Evolutionary conservation across 331 rosid genomes (phyloP).

Genomic region (Quercus tomentella): DNA sequence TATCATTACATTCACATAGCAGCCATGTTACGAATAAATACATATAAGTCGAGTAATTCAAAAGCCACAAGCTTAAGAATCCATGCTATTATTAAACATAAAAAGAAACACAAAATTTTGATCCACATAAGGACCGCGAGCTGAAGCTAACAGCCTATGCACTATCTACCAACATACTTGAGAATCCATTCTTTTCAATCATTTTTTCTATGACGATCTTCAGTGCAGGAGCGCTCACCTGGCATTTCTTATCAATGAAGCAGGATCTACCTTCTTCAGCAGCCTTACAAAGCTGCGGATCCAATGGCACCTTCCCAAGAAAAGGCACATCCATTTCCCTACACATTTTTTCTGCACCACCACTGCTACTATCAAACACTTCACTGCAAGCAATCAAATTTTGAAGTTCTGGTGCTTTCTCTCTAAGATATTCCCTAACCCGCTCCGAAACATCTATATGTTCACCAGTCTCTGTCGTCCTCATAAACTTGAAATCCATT

Average conservation of each 20-base stretch:
- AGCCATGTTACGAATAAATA: neutral
- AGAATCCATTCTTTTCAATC: slow-evolving; percentile 46
- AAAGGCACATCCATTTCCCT: slow-evolving; percentile 76
- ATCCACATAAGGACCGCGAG: slow-evolving; percentile 4
- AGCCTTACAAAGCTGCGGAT: slow-evolving; percentile 88
- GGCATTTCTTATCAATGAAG: slow-evolving; percentile 54
- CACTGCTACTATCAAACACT: slow-evolving; percentile 80
- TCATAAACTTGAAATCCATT: slow-evolving; percentile 57
- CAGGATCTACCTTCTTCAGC: slow-evolving; percentile 93
- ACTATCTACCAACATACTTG: slow-evolving; percentile 25
- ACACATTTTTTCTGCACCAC: slow-evolving; percentile 85
- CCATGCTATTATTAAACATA: neutral
- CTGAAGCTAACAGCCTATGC: slow-evolving; percentile 29
- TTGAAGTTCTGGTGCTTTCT: slow-evolving; percentile 62
- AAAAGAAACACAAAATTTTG: neutral
- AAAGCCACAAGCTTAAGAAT: neutral
- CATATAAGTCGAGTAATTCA: neutral
- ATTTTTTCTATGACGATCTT: slow-evolving; percentile 62
- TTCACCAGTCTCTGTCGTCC: slow-evolving; percentile 53
- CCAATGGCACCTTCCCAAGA: slow-evolving; percentile 89
- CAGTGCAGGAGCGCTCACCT: slow-evolving; percentile 68
- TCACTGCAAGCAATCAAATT: slow-evolving; percentile 61
- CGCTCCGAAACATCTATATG: slow-evolving; percentile 68
- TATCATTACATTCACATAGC: neutral
- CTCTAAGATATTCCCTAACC: slow-evolving; percentile 53